phyloP scores from a whole-genome alignment of 2,329 filamentous ascomycete species.

The Nigrospora osmanthi region DNA sequence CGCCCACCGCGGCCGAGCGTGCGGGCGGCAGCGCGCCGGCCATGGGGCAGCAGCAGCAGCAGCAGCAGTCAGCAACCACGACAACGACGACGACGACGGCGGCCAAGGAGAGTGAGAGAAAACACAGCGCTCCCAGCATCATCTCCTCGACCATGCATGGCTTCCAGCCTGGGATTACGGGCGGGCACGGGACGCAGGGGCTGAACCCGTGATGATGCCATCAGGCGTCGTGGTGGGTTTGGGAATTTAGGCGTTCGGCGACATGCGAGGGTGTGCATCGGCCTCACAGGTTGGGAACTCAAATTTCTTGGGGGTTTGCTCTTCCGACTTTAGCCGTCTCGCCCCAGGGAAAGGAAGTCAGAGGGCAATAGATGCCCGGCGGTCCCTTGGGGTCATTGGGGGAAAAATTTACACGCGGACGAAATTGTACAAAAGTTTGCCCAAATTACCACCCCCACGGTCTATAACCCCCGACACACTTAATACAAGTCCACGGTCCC shows the following conservation, averaged over 20 bases:
- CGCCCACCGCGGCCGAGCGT: background rate
- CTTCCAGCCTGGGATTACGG: background rate
- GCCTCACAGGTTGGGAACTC: no score
- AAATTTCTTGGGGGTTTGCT: no score
- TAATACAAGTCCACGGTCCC: background rate
- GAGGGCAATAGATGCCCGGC: no score
- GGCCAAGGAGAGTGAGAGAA: background rate
- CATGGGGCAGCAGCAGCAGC: background rate
- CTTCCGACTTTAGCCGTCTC: no score
- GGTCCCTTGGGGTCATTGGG: no score
- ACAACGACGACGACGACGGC: background rate
- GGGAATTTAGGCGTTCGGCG: no score
- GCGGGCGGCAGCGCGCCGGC: background rate
- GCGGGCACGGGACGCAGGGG: background rate
- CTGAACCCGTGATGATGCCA: background rate
- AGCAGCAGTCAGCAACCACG: background rate
- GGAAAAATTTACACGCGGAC: no score
- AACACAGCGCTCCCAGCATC: background rate
- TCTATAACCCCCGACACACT: background rate
- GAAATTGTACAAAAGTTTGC: no score
- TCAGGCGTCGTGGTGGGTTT: no score
- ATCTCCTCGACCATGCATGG: background rate
- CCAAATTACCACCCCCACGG: no score
- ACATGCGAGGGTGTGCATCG: no score
- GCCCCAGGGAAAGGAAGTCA: no score